Evolutionary conservation across 2,329 filamentous ascomycete species (phyloP).

Genomic region (Penicillium sp.): DNA sequence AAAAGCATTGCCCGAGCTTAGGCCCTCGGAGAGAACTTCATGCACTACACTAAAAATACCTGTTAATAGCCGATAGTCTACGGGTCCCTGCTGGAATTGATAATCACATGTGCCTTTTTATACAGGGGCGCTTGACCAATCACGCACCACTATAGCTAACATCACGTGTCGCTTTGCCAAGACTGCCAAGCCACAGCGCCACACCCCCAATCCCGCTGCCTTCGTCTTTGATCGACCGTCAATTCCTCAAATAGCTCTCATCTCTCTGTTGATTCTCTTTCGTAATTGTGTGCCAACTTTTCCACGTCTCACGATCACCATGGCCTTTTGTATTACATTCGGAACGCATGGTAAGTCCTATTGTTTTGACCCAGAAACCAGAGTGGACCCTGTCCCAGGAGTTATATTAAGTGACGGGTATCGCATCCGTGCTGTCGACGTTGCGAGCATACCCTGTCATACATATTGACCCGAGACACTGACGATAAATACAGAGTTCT

Average conservation of each 20-base stretch:
- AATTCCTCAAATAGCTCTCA: constrained; percentile 7
- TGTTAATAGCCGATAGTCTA: background rate
- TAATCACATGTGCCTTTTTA: background rate
- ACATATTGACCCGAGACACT: constrained; percentile 9
- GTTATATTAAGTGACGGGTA: constrained; percentile 2
- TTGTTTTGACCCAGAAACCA: constrained; percentile 5
- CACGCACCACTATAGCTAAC: constrained; percentile 7
- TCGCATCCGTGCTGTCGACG: background rate
- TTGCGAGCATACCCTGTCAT: constrained; percentile 5
- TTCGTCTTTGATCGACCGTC: constrained; percentile 19
- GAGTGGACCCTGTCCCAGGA: constrained; percentile 13
- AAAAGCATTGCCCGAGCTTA: background rate
- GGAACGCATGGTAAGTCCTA: constrained; percentile 41
- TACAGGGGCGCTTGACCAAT: constrained; percentile 13
- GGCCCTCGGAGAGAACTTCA: background rate
- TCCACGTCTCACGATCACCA: constrained; percentile 17
- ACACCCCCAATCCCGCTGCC: constrained; percentile 34
- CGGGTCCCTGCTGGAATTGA: background rate
- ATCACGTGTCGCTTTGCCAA: constrained; percentile 29
- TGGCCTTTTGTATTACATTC: constrained; percentile 48
- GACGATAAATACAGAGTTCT: constrained; percentile 41
- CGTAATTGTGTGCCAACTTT: background rate
- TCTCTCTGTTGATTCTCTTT: background rate
- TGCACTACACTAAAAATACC: background rate
- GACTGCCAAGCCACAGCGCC: constrained; percentile 37